phyloP scores from a whole-genome alignment of 257 asterid genomes.

The Orobanche coerulescens region DNA sequence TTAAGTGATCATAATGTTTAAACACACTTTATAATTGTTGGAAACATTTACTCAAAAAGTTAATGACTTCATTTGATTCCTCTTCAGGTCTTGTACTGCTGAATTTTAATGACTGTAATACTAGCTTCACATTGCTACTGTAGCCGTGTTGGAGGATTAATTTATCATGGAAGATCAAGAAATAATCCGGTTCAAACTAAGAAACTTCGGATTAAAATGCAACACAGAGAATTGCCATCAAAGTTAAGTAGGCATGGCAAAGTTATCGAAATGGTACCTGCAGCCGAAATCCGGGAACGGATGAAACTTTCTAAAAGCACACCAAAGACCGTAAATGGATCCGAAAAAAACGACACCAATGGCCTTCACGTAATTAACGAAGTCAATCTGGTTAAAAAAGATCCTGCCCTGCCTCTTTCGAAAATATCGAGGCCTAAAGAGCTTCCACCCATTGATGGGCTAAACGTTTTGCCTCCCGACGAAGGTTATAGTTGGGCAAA shows the following conservation, averaged over 20 bases:
- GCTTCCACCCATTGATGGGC: constrained; percentile 53
- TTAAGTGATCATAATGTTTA: too few relatives aligned
- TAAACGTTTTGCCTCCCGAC: constrained; percentile 65
- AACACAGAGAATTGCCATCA: constrained; percentile 40
- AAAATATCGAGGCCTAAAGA: constrained; percentile 24
- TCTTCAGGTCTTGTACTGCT: constrained; percentile 28
- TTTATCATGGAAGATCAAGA: constrained; percentile 25
- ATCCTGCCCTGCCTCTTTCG: constrained; percentile 22
- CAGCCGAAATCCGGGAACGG: constrained; percentile 39
- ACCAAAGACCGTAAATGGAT: constrained; percentile 45
- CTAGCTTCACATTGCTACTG: constrained; percentile 56
- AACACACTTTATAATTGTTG: too few relatives aligned
- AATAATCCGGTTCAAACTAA: constrained; percentile 23
- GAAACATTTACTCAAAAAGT: not conserved
- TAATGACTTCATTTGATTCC: not conserved
- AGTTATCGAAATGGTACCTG: constrained; percentile 51
- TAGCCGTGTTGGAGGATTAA: constrained; percentile 34
- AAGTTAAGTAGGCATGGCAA: constrained; percentile 41
- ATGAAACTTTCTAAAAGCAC: constrained; percentile 10
- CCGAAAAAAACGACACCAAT: constrained; percentile 27
- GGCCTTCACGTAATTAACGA: constrained; percentile 31
- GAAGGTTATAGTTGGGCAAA: constrained; percentile 81
- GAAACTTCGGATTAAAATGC: constrained; percentile 40
- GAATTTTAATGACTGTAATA: constrained; percentile 40
- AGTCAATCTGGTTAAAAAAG: constrained; percentile 39